phyloP scores from a whole-genome alignment of 352 stramenopile genomes.

The Pythium aquatile region DNA sequence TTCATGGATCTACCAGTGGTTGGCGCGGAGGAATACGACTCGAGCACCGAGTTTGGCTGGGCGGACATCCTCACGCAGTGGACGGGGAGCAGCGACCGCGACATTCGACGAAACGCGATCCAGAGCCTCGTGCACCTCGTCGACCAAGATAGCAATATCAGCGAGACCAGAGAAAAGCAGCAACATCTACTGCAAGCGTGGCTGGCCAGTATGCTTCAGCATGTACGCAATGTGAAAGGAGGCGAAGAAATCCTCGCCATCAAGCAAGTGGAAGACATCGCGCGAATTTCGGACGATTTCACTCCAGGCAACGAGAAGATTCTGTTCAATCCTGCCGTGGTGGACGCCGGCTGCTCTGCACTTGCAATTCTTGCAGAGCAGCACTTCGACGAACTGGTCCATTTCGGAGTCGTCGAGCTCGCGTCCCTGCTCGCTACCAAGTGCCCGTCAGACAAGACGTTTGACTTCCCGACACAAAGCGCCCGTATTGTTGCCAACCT shows the following conservation, averaged over 20 bases:
- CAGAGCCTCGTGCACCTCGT: conserved; percentile 63
- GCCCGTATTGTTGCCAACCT: conserved; percentile 79
- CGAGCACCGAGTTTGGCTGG: conserved; percentile 74
- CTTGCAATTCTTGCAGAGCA: conserved; percentile 67
- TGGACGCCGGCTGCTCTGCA: conserved; percentile 64
- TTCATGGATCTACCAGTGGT: conserved; percentile 68
- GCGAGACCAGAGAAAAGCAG: conserved; percentile 33
- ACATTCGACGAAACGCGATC: conserved; percentile 65
- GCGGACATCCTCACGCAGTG: conserved; percentile 79
- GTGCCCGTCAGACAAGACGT: conserved; percentile 26
- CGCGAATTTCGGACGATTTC: conserved; percentile 64
- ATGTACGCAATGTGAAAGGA: conserved; percentile 51
- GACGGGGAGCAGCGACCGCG: conserved; percentile 49
- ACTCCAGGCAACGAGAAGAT: conserved; percentile 77
- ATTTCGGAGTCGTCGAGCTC: conserved; percentile 59
- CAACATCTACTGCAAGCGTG: conserved; percentile 74
- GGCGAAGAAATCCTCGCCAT: conserved; percentile 71
- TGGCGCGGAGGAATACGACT: conserved; percentile 75
- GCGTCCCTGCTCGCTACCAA: conserved; percentile 54
- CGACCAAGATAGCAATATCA: conserved; percentile 32
- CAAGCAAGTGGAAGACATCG: conserved; percentile 76
- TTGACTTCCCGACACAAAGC: conserved; percentile 54
- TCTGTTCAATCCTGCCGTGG: conserved; percentile 62
- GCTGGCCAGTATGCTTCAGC: conserved; percentile 75
- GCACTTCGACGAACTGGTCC: conserved; percentile 62